Conservation (phyloP, 306 rosid species). For the Medicago arabica region DNA sequence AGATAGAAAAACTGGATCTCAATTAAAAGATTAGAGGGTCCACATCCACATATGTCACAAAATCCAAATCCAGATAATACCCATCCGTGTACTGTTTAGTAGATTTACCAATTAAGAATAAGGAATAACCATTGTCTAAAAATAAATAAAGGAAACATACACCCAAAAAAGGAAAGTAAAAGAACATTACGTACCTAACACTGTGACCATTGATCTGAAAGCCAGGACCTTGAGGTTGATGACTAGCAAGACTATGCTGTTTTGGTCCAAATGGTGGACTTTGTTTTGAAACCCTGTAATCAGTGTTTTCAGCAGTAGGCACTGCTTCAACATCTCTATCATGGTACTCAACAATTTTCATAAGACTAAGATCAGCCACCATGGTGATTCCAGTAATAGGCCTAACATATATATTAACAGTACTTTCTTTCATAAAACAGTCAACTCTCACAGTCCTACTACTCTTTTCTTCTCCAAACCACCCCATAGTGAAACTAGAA, state of each 20-base stretch:
- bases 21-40: no score
- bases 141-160: no score
- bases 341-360: constrained; percentile 43
- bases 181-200: constrained; percentile 35
- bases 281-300: constrained; percentile 20
- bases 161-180: no score
- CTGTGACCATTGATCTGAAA: constrained; percentile 43
- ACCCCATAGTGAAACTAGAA: constrained; percentile 38
- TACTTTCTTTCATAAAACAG: constrained; percentile 44
- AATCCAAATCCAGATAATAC: no score
- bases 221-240: constrained; percentile 50
- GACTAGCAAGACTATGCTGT: constrained; percentile 19
- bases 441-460: constrained; percentile 34
- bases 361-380: constrained; percentile 25
- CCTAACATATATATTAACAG: constrained; percentile 40
- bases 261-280: constrained; percentile 44
- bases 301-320: constrained; percentile 38
- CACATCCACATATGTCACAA: no score
- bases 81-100: no score
- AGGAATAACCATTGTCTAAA: no score
- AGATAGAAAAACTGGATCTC: no score
- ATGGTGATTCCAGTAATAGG: constrained; percentile 46
- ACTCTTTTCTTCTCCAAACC: constrained; percentile 45
- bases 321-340: constrained; percentile 20
- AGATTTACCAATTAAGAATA: no score